Percentiles rank a stretch among this genome's conserved stretches.
phyloP scores from a whole-genome alignment of 225 moss, liverwort and hornwort genomes.

The Ulota crispa region DNA sequence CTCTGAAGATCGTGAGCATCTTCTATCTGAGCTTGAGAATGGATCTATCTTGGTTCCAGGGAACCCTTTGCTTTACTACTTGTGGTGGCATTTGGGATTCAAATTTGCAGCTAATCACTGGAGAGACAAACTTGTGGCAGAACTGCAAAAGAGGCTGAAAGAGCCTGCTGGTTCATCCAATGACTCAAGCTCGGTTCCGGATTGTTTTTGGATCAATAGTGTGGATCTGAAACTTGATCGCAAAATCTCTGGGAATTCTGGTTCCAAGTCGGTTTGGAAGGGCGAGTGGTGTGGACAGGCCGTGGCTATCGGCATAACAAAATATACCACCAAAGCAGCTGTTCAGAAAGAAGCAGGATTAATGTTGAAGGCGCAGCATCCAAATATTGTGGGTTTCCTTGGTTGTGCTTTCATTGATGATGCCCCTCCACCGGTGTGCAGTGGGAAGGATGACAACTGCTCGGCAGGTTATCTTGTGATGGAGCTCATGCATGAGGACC shows the following conservation, averaged over 20 bases:
- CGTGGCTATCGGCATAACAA: not conserved
- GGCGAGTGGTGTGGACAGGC: constrained; percentile 12
- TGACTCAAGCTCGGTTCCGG: not conserved
- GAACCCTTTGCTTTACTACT: not conserved
- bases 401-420: constrained; percentile 4
- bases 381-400: constrained; percentile 16
- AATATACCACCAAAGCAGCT: not conserved
- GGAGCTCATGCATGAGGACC: constrained; percentile 26
- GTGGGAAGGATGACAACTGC: rapidly evolving
- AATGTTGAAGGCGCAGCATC: constrained; percentile 24
- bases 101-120: not conserved
- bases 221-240: not conserved
- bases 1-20: not conserved
- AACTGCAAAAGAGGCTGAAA: not conserved
- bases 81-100: not conserved
- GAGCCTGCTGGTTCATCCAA: not conserved
- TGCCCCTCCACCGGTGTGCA: not conserved
- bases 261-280: not conserved
- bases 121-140: not conserved
- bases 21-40: not conserved
- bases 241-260: rapidly evolving
- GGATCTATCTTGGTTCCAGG: not conserved
- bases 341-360: not conserved
- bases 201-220: not conserved
- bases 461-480: constrained; percentile 23